phyloP scores from a whole-genome alignment of 163 green algal species.

The Scenedesmus sp. region DNA sequence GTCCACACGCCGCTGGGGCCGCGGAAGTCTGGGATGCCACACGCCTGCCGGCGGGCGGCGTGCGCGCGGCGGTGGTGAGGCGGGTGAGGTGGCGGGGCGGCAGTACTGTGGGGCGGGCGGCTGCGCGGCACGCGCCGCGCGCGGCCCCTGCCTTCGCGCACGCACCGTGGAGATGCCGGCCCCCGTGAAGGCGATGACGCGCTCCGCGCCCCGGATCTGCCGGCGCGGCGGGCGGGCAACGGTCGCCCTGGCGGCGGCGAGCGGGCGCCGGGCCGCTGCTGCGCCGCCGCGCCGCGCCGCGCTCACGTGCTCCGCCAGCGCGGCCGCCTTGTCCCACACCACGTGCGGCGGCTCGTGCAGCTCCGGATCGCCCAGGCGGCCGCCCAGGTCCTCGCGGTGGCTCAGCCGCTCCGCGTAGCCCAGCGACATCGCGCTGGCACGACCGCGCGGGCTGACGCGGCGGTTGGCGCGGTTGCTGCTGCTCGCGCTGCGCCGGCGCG shows the following conservation, averaged over 20 bases:
- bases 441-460: too few relatives aligned
- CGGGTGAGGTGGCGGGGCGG: too few relatives aligned
- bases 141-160: too few relatives aligned
- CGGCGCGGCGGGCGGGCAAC: not conserved
- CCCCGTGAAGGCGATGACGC: constrained; percentile 86
- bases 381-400: constrained; percentile 79
- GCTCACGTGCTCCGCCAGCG: constrained; percentile 65
- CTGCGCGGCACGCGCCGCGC: too few relatives aligned
- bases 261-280: not conserved
- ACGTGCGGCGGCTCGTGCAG: constrained; percentile 54
- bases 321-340: constrained; percentile 55
- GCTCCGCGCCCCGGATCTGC: constrained; percentile 58
- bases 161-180: constrained; percentile 92
- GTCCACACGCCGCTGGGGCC: constrained; percentile 96
- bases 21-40: constrained; percentile 91
- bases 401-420: constrained; percentile 82
- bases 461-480: too few relatives aligned
- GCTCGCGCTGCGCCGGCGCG: too few relatives aligned
- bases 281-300: not conserved
- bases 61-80: too few relatives aligned
- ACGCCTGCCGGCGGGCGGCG: too few relatives aligned
- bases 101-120: too few relatives aligned
- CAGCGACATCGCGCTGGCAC: constrained; percentile 58
- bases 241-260: not conserved
- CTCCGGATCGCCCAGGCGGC: constrained; percentile 81